phyloP scores from a whole-genome alignment of 176 grass and related monocot species.

The Phoenix dactylifera region DNA sequence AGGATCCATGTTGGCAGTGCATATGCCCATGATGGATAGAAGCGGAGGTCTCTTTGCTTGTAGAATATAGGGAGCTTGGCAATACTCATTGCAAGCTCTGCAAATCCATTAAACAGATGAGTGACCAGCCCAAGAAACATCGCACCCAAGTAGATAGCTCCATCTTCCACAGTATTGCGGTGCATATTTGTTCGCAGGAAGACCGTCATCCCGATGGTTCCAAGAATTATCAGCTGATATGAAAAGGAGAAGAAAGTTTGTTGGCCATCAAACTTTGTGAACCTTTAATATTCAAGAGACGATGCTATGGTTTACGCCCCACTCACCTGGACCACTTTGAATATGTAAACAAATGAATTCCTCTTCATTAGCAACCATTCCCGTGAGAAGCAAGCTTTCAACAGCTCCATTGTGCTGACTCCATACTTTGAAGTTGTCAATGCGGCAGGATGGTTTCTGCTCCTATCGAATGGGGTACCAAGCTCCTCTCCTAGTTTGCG shows the following conservation, averaged over 20 bases:
- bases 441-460: slow-evolving; percentile 48
- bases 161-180: slow-evolving; percentile 15
- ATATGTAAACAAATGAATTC: slow-evolving; percentile 67
- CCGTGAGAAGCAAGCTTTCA: slow-evolving; percentile 54
- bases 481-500: slow-evolving; percentile 34
- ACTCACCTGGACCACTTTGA: slow-evolving; percentile 47
- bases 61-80: slow-evolving; percentile 51
- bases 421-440: slow-evolving; percentile 62
- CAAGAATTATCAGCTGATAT: slow-evolving; percentile 37
- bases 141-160: slow-evolving; percentile 33
- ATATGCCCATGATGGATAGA: slow-evolving; percentile 49
- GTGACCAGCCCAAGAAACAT: slow-evolving; percentile 33
- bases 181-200: slow-evolving; percentile 49
- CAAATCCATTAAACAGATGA: slow-evolving; percentile 43
- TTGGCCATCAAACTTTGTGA: no score
- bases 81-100: slow-evolving; percentile 37
- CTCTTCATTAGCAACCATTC: slow-evolving; percentile 68
- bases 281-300: no score
- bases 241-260: no score
- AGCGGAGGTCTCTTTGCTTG: slow-evolving; percentile 52
- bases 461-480: slow-evolving; percentile 43
- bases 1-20: slow-evolving; percentile 34
- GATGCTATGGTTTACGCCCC: no score
- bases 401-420: slow-evolving; percentile 41
- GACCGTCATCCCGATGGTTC: slow-evolving; percentile 38